Evolutionary conservation across 2,329 filamentous ascomycete species (phyloP).

Genomic region (Fusarium sp.): DNA sequence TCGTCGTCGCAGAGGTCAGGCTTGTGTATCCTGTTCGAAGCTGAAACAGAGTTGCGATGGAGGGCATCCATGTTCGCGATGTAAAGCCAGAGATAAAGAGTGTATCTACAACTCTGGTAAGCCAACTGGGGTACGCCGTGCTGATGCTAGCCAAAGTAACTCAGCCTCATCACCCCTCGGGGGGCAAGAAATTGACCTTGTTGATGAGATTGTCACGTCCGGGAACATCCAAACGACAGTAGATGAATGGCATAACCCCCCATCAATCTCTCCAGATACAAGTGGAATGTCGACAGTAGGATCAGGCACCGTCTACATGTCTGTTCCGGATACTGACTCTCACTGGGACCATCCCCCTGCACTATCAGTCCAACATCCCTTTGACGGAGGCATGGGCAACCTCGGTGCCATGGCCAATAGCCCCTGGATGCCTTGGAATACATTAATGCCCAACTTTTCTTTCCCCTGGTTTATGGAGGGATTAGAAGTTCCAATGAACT

Average conservation of each 20-base stretch:
- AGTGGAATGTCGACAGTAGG: no score
- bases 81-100: rapidly evolving
- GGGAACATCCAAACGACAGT: rapidly evolving
- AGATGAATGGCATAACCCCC: neutral
- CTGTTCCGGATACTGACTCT: neutral
- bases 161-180: neutral
- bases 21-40: neutral
- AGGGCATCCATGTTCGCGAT: rapidly evolving
- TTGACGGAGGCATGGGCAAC: rapidly evolving
- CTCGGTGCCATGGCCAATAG: rapidly evolving
- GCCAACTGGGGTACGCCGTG: rapidly evolving
- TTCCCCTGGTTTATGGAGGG: neutral
- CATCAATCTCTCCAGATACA: neutral
- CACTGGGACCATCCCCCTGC: neutral
- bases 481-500: rapidly evolving
- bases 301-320: neutral
- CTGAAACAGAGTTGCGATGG: neutral
- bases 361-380: neutral
- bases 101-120: neutral
- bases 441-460: rapidly evolving
- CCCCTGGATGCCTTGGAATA: neutral
- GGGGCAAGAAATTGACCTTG: neutral
- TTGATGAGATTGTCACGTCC: rapidly evolving
- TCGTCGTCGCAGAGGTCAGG: neutral
- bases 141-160: neutral